These are phyloP conservation scores for Starmerella asiatica DNA, from an alignment of 805 yeast species.

Conservation along the genomic window DNA sequence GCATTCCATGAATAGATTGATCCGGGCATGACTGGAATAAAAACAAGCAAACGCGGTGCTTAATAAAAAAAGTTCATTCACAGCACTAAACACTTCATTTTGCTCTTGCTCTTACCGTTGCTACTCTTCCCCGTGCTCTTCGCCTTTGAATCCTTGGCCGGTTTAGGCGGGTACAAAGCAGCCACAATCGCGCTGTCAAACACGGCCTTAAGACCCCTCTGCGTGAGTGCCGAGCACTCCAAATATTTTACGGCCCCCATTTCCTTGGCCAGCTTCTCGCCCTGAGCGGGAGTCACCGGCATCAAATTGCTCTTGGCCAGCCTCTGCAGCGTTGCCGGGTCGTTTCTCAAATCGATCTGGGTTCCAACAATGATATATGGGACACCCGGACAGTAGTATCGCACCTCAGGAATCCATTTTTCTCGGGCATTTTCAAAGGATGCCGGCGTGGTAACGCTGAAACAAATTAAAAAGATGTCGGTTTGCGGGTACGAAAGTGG, in stretches of 20 bases:
- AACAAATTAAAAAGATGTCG: constrained; percentile 90
- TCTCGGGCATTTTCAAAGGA: constrained; percentile 95
- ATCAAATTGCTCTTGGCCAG: constrained; percentile 79
- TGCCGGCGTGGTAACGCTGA: constrained; percentile 93
- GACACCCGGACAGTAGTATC: constrained; percentile 95
- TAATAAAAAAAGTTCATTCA: too few species aligned
- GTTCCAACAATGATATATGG: constrained; percentile 96
- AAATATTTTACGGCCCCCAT: constrained; percentile 91
- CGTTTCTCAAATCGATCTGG: constrained; percentile 88
- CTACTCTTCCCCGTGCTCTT: constrained; percentile 43
- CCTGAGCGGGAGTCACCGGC: constrained; percentile 76
- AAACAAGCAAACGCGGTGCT: too few species aligned
- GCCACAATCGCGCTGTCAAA: constrained; percentile 98
- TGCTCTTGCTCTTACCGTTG: constrained; percentile 41
- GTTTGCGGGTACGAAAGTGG: constrained; percentile 96
- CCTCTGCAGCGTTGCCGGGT: constrained; percentile 78
- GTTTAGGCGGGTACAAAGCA: constrained; percentile 89
- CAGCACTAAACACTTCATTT: constrained; percentile 54
- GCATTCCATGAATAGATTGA: too few species aligned
- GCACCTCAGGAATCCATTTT: constrained; percentile 98
- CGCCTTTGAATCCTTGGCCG: constrained; percentile 52
- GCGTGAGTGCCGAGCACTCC: constrained; percentile 95
- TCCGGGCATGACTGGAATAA: too few species aligned
- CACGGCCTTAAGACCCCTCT: constrained; percentile 92
- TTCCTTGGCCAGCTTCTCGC: constrained; percentile 86